phyloP scores from a whole-genome alignment of 208 protist genomes.

The Trypanosomatidae sp. region DNA sequence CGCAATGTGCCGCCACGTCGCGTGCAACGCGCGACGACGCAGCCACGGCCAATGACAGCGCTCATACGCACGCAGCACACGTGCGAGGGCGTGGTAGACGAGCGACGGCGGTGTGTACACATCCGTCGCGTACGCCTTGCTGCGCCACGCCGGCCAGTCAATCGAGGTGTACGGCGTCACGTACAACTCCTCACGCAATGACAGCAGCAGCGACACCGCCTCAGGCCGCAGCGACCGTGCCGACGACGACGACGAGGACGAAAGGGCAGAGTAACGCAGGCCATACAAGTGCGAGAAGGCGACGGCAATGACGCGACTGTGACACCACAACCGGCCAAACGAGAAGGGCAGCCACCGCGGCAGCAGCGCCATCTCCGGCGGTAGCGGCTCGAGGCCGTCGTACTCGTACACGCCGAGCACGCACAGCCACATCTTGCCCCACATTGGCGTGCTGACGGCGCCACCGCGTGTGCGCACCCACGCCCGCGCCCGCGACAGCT shows the following conservation, averaged over 20 bases:
- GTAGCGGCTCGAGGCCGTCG: slow-evolving; percentile 89
- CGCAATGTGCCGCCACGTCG: slow-evolving; percentile 83
- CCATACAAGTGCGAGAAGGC: slow-evolving; percentile 96
- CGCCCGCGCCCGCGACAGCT: slow-evolving; percentile 26
- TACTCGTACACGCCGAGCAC: slow-evolving; percentile 88
- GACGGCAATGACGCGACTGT: slow-evolving; percentile 94
- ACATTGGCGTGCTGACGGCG: slow-evolving; percentile 85
- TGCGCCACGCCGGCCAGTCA: slow-evolving; percentile 63
- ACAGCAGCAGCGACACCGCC: slow-evolving; percentile 38
- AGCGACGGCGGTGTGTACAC: slow-evolving; percentile 85
- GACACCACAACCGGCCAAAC: slow-evolving; percentile 88
- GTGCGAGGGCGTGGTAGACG: too few species aligned
- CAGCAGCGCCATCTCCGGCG: slow-evolving; percentile 90
- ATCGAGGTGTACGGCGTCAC: slow-evolving; percentile 62
- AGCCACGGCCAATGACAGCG: slow-evolving; percentile 37
- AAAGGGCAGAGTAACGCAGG: slow-evolving; percentile 22
- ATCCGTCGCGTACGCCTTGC: slow-evolving; percentile 61
- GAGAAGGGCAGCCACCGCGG: slow-evolving; percentile 88
- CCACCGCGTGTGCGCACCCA: slow-evolving; percentile 83
- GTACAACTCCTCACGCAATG: slow-evolving; percentile 81
- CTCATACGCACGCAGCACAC: too few species aligned
- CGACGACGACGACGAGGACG: too few species aligned
- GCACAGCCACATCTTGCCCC: slow-evolving; percentile 96
- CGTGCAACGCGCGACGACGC: slow-evolving; percentile 67
- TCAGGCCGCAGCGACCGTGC: too few species aligned